phyloP scores from a whole-genome alignment of 1,284 basidiomycete species.

The Heterobasidion parviporum region DNA sequence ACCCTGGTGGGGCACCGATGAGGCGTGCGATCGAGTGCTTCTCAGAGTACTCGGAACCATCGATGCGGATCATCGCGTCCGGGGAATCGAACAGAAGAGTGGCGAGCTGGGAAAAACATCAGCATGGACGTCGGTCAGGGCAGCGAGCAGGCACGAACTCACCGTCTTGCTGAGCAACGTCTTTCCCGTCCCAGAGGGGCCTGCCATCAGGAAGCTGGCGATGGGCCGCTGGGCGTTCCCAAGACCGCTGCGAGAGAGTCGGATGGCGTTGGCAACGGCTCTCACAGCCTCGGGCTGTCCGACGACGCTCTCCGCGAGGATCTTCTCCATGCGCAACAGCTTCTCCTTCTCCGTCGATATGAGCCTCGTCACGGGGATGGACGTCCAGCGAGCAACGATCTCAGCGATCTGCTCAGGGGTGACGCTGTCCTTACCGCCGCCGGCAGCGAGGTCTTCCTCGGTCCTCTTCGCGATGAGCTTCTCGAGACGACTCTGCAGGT shows the following conservation, averaged over 20 bases:
- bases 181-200: constrained; percentile 87
- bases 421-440: constrained; percentile 66
- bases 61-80: constrained; percentile 86
- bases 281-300: constrained; percentile 88
- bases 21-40: constrained; percentile 88
- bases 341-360: constrained; percentile 92
- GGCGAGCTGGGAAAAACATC: constrained; percentile 53
- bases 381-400: constrained; percentile 85
- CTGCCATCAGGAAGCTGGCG: constrained; percentile 90
- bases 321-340: constrained; percentile 71
- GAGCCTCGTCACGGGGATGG: constrained; percentile 84
- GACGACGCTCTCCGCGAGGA: constrained; percentile 63
- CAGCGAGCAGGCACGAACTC: constrained; percentile 20
- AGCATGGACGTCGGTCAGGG: constrained; percentile 8
- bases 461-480: constrained; percentile 68
- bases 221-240: constrained; percentile 80
- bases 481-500: constrained; percentile 74
- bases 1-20: constrained; percentile 86
- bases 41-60: constrained; percentile 90
- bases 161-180: constrained; percentile 89
- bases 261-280: constrained; percentile 87
- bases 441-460: constrained; percentile 52
- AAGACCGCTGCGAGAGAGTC: constrained; percentile 85
- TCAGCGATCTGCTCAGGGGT: constrained; percentile 89
- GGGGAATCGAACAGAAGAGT: constrained; percentile 84